Evolutionary conservation across 345 rosid genomes (phyloP).

Genomic region (Lepidium didymum): DNA sequence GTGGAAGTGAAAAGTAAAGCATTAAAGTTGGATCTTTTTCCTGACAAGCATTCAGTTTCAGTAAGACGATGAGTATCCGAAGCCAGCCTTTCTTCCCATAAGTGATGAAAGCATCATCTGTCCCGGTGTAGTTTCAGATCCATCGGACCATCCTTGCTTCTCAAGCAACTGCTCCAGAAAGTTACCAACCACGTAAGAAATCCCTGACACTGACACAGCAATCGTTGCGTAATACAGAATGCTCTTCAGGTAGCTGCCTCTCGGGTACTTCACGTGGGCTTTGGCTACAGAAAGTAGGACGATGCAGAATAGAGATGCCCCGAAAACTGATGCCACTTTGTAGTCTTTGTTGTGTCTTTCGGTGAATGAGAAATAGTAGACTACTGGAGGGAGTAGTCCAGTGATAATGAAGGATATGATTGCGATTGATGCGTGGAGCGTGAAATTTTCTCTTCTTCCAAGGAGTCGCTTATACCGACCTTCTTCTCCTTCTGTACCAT

Average conservation of each 20-base stretch:
- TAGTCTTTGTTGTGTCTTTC: slow-evolving; percentile 39
- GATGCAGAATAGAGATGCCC: slow-evolving; percentile 55
- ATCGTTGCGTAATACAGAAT: slow-evolving; percentile 31
- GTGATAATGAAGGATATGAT: slow-evolving; percentile 51
- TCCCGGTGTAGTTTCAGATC: slow-evolving; percentile 19
- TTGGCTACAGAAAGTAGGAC: slow-evolving; percentile 59
- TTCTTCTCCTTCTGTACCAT: slow-evolving; percentile 31
- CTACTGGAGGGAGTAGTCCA: slow-evolving; percentile 52
- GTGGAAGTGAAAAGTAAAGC: neutral
- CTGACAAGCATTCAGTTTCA: slow-evolving; percentile 14
- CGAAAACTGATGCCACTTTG: slow-evolving; percentile 55
- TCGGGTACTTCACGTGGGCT: slow-evolving; percentile 42
- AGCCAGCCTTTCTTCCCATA: slow-evolving; percentile 22
- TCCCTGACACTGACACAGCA: slow-evolving; percentile 50
- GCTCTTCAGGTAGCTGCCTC: slow-evolving; percentile 45
- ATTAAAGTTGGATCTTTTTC: neutral
- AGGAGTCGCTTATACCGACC: slow-evolving; percentile 52
- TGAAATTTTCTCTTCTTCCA: slow-evolving; percentile 48
- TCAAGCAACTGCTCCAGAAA: slow-evolving; percentile 45
- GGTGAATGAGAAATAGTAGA: slow-evolving; percentile 55
- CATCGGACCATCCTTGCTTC: slow-evolving; percentile 46
- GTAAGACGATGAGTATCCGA: slow-evolving; percentile 25
- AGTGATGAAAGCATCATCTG: slow-evolving; percentile 11
- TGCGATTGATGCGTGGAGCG: slow-evolving; percentile 42
- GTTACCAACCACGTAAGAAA: slow-evolving; percentile 52